These are phyloP conservation scores for Vitis rupestris DNA, from an alignment of 164 flowering plant species.

Conservation along the genomic window DNA sequence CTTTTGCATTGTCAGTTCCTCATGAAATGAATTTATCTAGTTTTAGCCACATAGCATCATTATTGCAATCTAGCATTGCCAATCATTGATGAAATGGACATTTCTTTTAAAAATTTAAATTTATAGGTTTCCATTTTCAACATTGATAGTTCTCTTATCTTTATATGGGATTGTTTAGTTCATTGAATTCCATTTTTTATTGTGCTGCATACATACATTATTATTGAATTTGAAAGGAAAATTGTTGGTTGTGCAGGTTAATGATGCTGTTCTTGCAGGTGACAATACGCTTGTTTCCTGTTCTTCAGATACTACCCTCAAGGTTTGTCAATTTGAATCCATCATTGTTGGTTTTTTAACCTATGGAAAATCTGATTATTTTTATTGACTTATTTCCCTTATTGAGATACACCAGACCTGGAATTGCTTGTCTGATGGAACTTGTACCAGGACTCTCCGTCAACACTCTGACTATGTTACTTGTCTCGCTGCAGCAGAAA, in stretches of 20 bases:
- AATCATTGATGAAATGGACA: too few relatives aligned
- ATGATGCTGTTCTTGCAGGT: constrained; percentile 85
- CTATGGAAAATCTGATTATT: constrained; percentile 5
- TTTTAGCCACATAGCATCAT: too few relatives aligned
- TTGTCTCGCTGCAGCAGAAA: constrained; percentile 82
- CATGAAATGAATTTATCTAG: too few relatives aligned
- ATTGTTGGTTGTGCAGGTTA: constrained; percentile 63
- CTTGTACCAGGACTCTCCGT: constrained; percentile 73
- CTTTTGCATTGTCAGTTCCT: too few relatives aligned
- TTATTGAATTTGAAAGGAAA: not conserved
- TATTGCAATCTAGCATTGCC: too few relatives aligned
- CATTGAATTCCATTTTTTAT: not conserved
- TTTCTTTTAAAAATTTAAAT: too few relatives aligned
- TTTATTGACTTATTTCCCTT: constrained; percentile 3
- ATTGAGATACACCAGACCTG: constrained; percentile 55
- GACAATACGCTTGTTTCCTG: constrained; percentile 84
- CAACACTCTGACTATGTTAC: constrained; percentile 97
- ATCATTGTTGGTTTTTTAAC: constrained; percentile 9
- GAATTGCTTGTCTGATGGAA: constrained; percentile 84
- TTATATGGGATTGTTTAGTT: not conserved
- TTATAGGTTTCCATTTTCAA: too few relatives aligned
- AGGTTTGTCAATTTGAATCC: constrained; percentile 44
- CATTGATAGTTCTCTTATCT: not conserved
- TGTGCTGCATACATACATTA: not conserved
- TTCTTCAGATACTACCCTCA: constrained; percentile 90